These are phyloP conservation scores for Colletotrichum ledebouriae DNA, from an alignment of 2,329 filamentous ascomycete genomes.

Conservation along the genomic window DNA sequence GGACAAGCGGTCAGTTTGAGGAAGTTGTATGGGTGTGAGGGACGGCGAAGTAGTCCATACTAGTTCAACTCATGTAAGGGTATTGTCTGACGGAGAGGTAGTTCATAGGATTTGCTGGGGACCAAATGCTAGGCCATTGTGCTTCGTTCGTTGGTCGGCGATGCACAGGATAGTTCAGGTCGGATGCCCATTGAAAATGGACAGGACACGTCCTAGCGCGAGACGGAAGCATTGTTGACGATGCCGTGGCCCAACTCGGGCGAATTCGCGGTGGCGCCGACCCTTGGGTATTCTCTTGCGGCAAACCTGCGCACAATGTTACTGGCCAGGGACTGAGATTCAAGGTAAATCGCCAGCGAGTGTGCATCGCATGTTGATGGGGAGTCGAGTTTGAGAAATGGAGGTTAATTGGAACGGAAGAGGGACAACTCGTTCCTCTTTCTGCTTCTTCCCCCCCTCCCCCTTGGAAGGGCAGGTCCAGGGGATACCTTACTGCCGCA, in stretches of 20 bases:
- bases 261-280: neutral
- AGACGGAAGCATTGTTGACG: constrained; percentile 4
- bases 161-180: neutral
- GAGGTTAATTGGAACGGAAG: constrained; percentile 1
- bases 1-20: neutral
- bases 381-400: neutral
- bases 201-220: neutral
- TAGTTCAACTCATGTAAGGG: too few species aligned
- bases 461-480: too few species aligned
- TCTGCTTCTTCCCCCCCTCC: too few species aligned
- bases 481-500: too few species aligned
- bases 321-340: constrained; percentile 16
- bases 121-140: neutral
- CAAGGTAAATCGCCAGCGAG: neutral
- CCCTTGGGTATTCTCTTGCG: neutral
- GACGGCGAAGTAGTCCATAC: too few species aligned
- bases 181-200: neutral
- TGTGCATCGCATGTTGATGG: constrained; percentile 20
- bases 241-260: constrained; percentile 9
- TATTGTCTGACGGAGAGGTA: too few species aligned
- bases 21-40: neutral
- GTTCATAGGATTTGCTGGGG: too few species aligned
- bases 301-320: neutral
- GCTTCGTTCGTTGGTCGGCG: neutral
- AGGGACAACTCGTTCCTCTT: neutral